phyloP scores from a whole-genome alignment of 805 yeast genomes.

The Lachancea sp. region DNA sequence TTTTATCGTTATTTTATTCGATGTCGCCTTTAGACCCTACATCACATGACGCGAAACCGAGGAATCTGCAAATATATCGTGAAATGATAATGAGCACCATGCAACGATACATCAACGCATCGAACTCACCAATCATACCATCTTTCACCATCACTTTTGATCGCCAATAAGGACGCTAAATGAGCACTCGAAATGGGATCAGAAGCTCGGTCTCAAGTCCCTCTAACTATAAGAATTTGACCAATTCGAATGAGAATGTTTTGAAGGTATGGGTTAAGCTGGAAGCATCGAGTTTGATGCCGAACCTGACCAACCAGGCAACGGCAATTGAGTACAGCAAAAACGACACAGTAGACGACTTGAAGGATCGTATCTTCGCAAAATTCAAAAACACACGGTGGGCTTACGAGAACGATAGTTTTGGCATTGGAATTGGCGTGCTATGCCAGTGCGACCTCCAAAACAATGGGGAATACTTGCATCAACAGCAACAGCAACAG shows the following conservation, averaged over 20 bases:
- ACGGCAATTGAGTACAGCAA: conserved; percentile 61
- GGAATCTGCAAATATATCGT: too few species aligned
- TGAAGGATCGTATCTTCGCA: conserved; percentile 55
- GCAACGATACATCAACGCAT: neutral
- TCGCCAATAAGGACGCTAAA: neutral
- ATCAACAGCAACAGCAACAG: neutral
- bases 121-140: neutral
- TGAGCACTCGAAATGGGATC: neutral
- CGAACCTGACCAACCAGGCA: conserved; percentile 35
- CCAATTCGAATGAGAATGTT: neutral
- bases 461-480: neutral
- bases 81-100: too few species aligned
- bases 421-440: conserved; percentile 63
- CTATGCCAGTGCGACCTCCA: conserved; percentile 19
- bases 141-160: too few species aligned
- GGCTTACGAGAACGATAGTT: conserved; percentile 47
- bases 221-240: neutral
- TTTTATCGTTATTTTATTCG: too few species aligned
- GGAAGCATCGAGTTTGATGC: conserved; percentile 2
- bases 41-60: too few species aligned
- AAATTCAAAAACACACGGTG: conserved; percentile 51
- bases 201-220: conserved; percentile 5
- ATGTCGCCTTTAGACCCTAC: too few species aligned
- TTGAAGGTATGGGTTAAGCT: conserved; percentile 6
- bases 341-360: conserved; percentile 71